phyloP scores from a whole-genome alignment of 192 early-diverging fungal genomes.

The Backusella luteola region DNA sequence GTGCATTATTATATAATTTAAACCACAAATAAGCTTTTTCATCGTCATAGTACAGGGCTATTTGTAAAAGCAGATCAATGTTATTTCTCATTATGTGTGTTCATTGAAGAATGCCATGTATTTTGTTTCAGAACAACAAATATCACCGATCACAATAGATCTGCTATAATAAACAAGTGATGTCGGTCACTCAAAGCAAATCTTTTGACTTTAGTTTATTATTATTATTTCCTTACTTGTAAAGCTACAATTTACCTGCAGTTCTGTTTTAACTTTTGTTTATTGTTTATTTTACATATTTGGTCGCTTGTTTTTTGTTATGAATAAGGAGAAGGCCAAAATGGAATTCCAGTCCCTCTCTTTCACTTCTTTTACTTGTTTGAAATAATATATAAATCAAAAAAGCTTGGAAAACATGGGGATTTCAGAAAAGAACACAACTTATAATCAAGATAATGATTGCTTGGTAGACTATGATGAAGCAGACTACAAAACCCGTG shows the following conservation, averaged over 20 bases:
- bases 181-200: not conserved
- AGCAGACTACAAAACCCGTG: not conserved
- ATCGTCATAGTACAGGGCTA: not conserved
- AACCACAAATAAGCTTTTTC: not conserved
- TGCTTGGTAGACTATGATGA: constrained; percentile 7
- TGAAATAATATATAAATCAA: not conserved
- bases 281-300: constrained; percentile 6
- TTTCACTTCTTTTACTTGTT: not conserved
- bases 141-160: not conserved
- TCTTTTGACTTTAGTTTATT: not conserved
- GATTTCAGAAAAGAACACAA: not conserved
- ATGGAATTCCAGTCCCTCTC: constrained; percentile 2
- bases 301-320: not conserved
- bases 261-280: not conserved
- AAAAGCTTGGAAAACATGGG: not conserved
- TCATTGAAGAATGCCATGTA: not conserved
- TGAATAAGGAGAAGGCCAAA: constrained; percentile 4
- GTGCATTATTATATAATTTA: not conserved
- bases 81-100: not conserved
- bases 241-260: not conserved
- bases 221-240: not conserved
- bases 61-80: not conserved
- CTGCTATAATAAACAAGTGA: not conserved
- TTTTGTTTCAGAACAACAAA: not conserved
- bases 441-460: not conserved